These are phyloP conservation scores for Peterozyma toletana DNA, from an alignment of 805 yeast genomes.

Conservation along the genomic window DNA sequence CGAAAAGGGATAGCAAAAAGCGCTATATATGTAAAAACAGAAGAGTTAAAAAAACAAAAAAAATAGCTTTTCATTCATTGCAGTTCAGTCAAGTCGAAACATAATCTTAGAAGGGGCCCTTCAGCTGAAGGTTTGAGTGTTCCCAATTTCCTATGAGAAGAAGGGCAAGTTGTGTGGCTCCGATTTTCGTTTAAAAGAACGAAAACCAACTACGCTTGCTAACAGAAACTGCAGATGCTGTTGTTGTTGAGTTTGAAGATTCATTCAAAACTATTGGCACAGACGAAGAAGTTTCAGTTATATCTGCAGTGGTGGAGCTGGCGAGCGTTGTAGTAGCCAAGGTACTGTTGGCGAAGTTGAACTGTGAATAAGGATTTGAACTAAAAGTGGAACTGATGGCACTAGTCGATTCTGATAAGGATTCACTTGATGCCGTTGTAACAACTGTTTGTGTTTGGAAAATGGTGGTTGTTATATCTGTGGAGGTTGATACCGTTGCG, in stretches of 20 bases:
- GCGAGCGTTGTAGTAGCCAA: background rate
- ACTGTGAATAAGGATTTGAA: background rate
- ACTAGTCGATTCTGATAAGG: background rate
- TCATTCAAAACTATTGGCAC: background rate
- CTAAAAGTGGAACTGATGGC: conserved; percentile 1
- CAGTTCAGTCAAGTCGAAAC: too few species aligned
- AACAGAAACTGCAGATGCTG: too few species aligned
- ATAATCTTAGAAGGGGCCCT: too few species aligned
- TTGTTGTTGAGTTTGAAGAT: too few species aligned
- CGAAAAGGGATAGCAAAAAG: too few species aligned
- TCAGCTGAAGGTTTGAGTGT: too few species aligned
- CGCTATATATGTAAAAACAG: too few species aligned
- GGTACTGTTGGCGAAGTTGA: conserved; percentile 5
- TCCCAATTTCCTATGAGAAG: too few species aligned
- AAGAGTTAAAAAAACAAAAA: too few species aligned
- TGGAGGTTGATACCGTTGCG: conserved; percentile 20
- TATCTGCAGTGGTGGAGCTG: background rate
- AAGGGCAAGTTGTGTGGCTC: too few species aligned
- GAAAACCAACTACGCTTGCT: background rate
- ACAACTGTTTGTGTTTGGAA: conserved; percentile 12
- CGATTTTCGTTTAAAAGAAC: background rate
- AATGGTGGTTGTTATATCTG: conserved; percentile 18
- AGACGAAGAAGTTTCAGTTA: background rate
- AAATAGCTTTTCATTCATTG: too few species aligned
- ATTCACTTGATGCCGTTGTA: conserved; percentile 1